Evolutionary conservation across 2,329 filamentous ascomycete genomes (phyloP).

Genomic region (Calonectria henricotiae): DNA sequence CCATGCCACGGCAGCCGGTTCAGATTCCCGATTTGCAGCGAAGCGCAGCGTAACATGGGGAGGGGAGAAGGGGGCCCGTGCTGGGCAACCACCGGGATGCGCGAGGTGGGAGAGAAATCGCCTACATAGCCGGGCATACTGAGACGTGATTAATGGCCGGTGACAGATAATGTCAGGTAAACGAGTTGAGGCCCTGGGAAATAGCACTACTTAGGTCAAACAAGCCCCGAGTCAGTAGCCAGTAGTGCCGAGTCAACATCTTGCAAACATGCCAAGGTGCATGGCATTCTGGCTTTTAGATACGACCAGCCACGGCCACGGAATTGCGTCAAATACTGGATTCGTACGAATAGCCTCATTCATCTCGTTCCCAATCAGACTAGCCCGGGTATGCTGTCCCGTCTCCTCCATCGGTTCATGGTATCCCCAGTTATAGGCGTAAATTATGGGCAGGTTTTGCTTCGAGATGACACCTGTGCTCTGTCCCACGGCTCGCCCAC

Average conservation of each 20-base stretch:
- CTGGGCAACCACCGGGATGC: slow-evolving; percentile 10
- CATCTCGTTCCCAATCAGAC: neutral
- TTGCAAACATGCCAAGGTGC: neutral
- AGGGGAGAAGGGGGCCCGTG: slow-evolving; percentile 15
- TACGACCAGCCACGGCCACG: neutral
- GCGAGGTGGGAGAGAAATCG: neutral
- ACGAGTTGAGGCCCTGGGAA: neutral
- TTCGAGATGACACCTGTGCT: neutral
- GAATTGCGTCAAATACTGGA: neutral
- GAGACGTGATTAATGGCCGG: slow-evolving; percentile 1
- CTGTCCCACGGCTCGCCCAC: neutral
- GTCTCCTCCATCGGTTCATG: slow-evolving; percentile 6
- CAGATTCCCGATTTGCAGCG: slow-evolving; percentile 33
- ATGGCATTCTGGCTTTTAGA: slow-evolving; percentile 1
- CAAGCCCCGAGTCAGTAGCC: neutral
- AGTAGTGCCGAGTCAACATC: neutral
- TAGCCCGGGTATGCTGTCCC: neutral
- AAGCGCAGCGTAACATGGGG: slow-evolving; percentile 20
- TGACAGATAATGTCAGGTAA: neutral
- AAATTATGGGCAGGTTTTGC: neutral
- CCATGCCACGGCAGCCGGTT: slow-evolving; percentile 26
- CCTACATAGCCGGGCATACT: slow-evolving; percentile 2
- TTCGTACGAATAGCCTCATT: neutral
- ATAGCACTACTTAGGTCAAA: slow-evolving; percentile 12
- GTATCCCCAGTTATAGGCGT: neutral